Percentiles rank a stretch among this genome's conserved stretches.
Conservation (phyloP, 2,329 filamentous ascomycete genomes). For the Chaetomium olivaceum region DNA sequence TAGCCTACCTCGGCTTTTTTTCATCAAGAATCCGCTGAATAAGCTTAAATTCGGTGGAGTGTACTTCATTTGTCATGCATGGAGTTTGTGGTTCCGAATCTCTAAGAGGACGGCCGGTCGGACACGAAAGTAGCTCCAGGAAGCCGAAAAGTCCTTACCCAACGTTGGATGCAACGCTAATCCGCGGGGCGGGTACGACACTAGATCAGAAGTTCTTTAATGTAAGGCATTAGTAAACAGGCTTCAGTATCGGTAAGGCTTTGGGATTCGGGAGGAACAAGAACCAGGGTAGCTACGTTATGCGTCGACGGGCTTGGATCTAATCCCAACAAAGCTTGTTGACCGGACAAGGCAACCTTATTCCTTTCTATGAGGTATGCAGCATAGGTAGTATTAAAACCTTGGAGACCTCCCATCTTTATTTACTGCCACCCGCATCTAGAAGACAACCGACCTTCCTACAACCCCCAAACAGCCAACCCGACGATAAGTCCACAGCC, state of each 20-base stretch:
- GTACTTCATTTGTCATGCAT: constrained; percentile 11
- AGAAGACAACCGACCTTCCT: neutral
- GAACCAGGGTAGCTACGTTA: neutral
- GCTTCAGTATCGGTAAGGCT: too few species aligned
- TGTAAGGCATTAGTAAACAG: constrained; percentile 22
- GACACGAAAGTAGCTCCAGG: constrained; percentile 5
- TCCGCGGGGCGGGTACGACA: constrained; percentile 8
- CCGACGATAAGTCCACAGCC: neutral
- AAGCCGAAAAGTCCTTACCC: neutral
- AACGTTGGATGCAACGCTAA: constrained; percentile 10
- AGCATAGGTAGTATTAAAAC: neutral
- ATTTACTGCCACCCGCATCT: neutral
- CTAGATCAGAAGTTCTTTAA: neutral
- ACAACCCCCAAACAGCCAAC: neutral
- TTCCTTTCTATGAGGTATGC: neutral
- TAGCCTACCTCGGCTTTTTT: neutral
- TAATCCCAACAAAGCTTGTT: neutral
- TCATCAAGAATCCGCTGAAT: neutral
- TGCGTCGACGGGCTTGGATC: neutral
- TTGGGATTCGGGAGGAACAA: neutral
- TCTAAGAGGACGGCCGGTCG: constrained; percentile 14
- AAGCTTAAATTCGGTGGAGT: constrained; percentile 19
- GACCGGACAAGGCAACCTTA: constrained; percentile 12
- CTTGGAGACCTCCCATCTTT: neutral
- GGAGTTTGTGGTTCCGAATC: constrained; percentile 13